phyloP scores from a whole-genome alignment of 2,329 filamentous ascomycete species.

The Penicillium glabrum region DNA sequence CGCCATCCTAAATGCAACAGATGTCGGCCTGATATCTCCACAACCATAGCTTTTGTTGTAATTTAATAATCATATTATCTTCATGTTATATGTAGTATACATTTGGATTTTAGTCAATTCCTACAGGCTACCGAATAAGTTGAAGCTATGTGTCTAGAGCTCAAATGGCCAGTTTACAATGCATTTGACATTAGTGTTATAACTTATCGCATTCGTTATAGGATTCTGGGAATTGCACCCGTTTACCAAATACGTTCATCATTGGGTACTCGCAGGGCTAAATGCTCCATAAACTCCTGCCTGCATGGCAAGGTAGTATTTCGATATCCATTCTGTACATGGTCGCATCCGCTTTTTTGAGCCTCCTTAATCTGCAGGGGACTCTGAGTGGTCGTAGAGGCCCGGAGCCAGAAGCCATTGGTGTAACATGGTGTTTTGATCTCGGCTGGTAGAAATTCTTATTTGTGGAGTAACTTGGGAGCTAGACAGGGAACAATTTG shows the following conservation, averaged over 20 bases:
- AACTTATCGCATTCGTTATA: no score
- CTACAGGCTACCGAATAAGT: no score
- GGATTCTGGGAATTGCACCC: no score
- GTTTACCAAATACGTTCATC: neutral
- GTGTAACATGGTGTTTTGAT: constrained; percentile 1
- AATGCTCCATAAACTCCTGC: neutral
- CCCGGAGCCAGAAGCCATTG: neutral
- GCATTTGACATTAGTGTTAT: no score
- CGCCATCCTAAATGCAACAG: no score
- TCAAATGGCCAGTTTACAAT: no score
- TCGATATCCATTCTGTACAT: neutral
- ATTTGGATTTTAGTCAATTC: no score
- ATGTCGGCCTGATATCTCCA: no score
- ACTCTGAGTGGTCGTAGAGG: neutral
- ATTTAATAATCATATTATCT: no score
- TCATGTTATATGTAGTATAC: no score
- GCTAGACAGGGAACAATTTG: neutral
- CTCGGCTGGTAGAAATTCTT: neutral
- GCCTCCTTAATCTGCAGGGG: constrained; percentile 3
- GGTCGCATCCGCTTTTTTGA: neutral
- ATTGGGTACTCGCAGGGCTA: neutral
- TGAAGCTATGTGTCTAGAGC: no score
- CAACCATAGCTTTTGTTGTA: no score
- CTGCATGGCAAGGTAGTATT: neutral
- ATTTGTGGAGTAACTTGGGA: neutral